phyloP scores from a whole-genome alignment of 345 rosid genomes.

The Populus alba region DNA sequence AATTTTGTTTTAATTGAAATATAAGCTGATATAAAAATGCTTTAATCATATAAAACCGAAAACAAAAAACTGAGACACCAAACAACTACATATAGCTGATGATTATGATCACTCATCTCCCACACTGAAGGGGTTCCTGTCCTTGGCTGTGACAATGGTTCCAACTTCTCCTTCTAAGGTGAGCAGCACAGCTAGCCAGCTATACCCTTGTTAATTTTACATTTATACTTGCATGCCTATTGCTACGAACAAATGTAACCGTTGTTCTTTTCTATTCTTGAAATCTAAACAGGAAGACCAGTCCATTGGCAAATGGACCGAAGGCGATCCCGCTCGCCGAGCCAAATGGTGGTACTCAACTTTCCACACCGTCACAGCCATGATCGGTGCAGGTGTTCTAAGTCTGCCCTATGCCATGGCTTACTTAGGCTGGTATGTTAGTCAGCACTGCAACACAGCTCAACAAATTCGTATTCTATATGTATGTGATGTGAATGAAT shows the following conservation, averaged over 20 bases:
- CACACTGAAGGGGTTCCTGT: constrained; percentile 5
- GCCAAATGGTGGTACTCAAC: constrained; percentile 99
- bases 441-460: neutral
- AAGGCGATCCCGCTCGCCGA: constrained; percentile 51
- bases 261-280: neutral
- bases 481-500: neutral
- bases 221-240: neutral
- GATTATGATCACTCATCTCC: constrained; percentile 9
- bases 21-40: too few species aligned
- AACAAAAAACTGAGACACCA: neutral
- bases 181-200: neutral
- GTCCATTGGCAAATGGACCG: constrained; percentile 55
- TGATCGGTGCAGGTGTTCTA: constrained; percentile 97
- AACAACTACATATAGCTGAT: constrained; percentile 21
- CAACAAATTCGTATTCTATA: neutral
- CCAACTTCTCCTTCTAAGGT: constrained; percentile 59
- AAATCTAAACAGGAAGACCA: constrained; percentile 42
- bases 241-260: neutral
- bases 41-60: too few species aligned
- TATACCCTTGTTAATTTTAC: neutral
- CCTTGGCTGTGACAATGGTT: constrained; percentile 42
- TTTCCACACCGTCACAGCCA: constrained; percentile 90
- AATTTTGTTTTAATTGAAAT: too few species aligned
- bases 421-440: constrained; percentile 78
- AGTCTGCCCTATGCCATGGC: constrained; percentile 97